Evolutionary conservation across 495 filamentous ascomycete species (phyloP).

Genomic region (Neurospora sp.): DNA sequence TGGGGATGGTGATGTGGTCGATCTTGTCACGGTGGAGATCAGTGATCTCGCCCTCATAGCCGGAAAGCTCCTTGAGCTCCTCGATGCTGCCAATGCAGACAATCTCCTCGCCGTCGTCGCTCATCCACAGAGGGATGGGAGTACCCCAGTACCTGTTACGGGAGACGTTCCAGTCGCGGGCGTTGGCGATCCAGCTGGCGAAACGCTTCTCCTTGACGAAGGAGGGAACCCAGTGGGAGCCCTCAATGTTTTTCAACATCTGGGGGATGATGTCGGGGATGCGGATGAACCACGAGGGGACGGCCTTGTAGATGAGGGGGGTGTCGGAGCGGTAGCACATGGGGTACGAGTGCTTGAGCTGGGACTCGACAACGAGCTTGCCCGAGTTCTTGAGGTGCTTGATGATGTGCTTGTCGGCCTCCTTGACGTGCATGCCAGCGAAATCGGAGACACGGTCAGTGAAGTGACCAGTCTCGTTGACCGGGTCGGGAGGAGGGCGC

Average conservation of each 20-base stretch:
- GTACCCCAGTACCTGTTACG: slow-evolving; percentile 97
- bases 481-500: slow-evolving; percentile 78
- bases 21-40: slow-evolving; percentile 94
- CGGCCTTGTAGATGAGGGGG: slow-evolving; percentile 86
- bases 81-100: slow-evolving; percentile 79
- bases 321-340: slow-evolving; percentile 96
- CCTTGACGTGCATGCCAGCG: slow-evolving; percentile 83
- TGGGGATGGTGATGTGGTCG: slow-evolving; percentile 93
- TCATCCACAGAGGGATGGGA: slow-evolving; percentile 89
- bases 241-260: slow-evolving; percentile 83
- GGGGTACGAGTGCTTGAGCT: slow-evolving; percentile 88
- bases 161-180: slow-evolving; percentile 96
- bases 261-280: slow-evolving; percentile 74
- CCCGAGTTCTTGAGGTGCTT: slow-evolving; percentile 75
- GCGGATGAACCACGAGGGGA: slow-evolving; percentile 93
- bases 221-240: slow-evolving; percentile 86
- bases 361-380: slow-evolving; percentile 76
- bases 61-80: slow-evolving; percentile 80
- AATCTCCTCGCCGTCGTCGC: slow-evolving; percentile 74
- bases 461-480: slow-evolving; percentile 73
- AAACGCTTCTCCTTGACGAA: slow-evolving; percentile 92
- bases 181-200: slow-evolving; percentile 52
- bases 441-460: slow-evolving; percentile 77
- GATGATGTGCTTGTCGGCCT: slow-evolving; percentile 89
- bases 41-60: slow-evolving; percentile 72